Evolutionary conservation across 257 asterid species (phyloP).

Genomic region (Forsythia suspensa): DNA sequence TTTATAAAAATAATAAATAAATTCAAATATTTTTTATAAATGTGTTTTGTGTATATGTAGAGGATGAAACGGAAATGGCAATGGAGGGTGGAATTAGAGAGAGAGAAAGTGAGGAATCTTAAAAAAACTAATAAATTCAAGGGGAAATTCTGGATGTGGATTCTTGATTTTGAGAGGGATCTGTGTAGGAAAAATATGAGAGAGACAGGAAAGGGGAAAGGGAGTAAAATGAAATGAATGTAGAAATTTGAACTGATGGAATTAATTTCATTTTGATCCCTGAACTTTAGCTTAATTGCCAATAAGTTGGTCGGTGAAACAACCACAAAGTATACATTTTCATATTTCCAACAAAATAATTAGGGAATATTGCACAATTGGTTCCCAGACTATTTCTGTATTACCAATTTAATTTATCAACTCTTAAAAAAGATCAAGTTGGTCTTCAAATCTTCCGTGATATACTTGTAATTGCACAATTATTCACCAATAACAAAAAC

Average conservation of each 20-base stretch:
- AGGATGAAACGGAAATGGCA: slow-evolving; percentile 22
- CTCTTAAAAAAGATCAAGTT: too few relatives aligned
- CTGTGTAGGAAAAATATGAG: slow-evolving; percentile 30
- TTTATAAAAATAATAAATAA: not conserved
- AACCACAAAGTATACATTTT: not conserved
- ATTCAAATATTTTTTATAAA: slow-evolving; percentile 7
- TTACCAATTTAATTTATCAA: too few relatives aligned
- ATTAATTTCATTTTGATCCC: not conserved
- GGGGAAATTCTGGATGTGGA: slow-evolving; percentile 28
- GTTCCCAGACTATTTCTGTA: not conserved
- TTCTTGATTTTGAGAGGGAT: slow-evolving; percentile 24
- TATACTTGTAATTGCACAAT: too few relatives aligned
- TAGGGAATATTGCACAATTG: not conserved
- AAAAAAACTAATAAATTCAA: slow-evolving; percentile 34
- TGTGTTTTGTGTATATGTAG: not conserved
- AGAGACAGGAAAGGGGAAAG: slow-evolving; percentile 17
- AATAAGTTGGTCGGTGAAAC: not conserved
- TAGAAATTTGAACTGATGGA: not conserved
- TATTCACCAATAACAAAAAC: too few relatives aligned
- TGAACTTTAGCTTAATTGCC: not conserved
- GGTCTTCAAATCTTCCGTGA: not conserved
- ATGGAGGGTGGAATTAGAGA: slow-evolving; percentile 6
- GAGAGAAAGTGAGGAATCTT: slow-evolving; percentile 22
- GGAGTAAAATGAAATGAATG: slow-evolving; percentile 26
- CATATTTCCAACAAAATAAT: not conserved